Base-by-base conservation (phyloP, 441 rosid species). In the Biscutella laevigata region DNA sequence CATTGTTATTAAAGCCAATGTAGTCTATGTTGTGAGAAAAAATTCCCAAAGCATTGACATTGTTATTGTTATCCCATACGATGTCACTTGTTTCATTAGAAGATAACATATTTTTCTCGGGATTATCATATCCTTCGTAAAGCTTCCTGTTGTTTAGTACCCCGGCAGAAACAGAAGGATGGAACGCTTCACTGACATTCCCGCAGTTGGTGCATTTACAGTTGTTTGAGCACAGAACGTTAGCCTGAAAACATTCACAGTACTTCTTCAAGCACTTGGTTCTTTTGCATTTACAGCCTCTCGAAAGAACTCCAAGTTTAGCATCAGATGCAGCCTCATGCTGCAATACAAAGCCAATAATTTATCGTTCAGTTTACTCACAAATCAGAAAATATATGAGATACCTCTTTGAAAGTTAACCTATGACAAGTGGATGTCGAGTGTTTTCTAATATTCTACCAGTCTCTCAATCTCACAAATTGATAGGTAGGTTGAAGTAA, bases 211-310 rank as follows among this genome's bases (percentile, higher is more conserved):
- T 37, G 48, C 94, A 84, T 66, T 76, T 73, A 61, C 94, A 82
- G 44, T 70, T 79, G 33, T 70, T 77, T 4, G 81, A 76, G 76
- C 86, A 84, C 30, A 64, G 43, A 40, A 71, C 67, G 24, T 75
- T n/a, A n/a, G n/a, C n/a, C n/a, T n/a, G n/a, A n/a, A n/a, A n/a
- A n/a, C n/a, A n/a, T n/a, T n/a, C n/a, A 32, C 94, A 82, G 49
- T 84, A 84, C 64, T 67, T 80, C 71, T 80, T 82, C 32, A 76
- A 66, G 73, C 89, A 84, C 42, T 68, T 62, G 3, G 74, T 68
- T 66, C 66, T 75, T 74, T 79, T 81, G 73, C 88, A 84, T 34
- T 73, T 61, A 65, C 92, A 84, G 29, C 92, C 89, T 57, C 60
- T 75, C 45, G 67, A 67, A 58, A 72, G 76, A 53, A 74, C 68